Percentiles rank a stretch among this genome's conserved stretches.
Conservation (phyloP, 73 alveolate species). For the Tetrahymena borealis region DNA sequence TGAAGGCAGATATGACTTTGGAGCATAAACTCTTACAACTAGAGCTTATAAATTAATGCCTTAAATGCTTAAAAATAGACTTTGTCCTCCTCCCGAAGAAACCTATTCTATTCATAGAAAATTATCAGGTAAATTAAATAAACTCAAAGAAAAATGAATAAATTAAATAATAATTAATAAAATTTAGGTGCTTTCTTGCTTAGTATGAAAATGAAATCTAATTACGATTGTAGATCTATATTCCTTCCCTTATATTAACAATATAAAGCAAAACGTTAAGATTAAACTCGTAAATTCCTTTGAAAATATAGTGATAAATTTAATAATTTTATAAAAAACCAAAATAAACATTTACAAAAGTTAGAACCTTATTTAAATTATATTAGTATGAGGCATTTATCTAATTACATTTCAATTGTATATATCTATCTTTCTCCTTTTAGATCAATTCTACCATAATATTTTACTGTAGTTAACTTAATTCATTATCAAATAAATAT, state of each 20-base stretch:
- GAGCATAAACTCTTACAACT: slow-evolving; percentile 42
- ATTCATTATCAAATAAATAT: too few species aligned
- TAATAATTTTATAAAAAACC: background rate
- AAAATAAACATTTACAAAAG: too few species aligned
- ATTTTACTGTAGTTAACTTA: too few species aligned
- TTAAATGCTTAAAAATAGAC: slow-evolving; percentile 58
- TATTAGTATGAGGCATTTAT: too few species aligned
- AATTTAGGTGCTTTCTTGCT: slow-evolving; percentile 14
- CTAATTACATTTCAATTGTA: too few species aligned
- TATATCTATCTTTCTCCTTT: too few species aligned
- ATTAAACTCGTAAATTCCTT: background rate
- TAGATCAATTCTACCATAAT: too few species aligned
- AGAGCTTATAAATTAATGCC: slow-evolving; percentile 58
- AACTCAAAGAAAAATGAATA: background rate
- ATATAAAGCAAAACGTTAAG: background rate
- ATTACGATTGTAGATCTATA: slow-evolving; percentile 11
- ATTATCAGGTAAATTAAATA: slow-evolving; percentile 42
- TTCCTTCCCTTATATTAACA: background rate
- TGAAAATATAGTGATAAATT: background rate
- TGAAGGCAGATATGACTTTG: slow-evolving; percentile 55
- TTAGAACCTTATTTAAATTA: too few species aligned
- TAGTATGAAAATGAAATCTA: slow-evolving; percentile 19
- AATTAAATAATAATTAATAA: background rate
- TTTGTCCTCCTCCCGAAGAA: slow-evolving; percentile 78
- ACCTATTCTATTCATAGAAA: slow-evolving; percentile 67